A percentile compares a stretch with the other conserved stretches of the same genome.
phyloP scores from a whole-genome alignment of 2,329 filamentous ascomycete species.

The Geosmithia morbida region DNA sequence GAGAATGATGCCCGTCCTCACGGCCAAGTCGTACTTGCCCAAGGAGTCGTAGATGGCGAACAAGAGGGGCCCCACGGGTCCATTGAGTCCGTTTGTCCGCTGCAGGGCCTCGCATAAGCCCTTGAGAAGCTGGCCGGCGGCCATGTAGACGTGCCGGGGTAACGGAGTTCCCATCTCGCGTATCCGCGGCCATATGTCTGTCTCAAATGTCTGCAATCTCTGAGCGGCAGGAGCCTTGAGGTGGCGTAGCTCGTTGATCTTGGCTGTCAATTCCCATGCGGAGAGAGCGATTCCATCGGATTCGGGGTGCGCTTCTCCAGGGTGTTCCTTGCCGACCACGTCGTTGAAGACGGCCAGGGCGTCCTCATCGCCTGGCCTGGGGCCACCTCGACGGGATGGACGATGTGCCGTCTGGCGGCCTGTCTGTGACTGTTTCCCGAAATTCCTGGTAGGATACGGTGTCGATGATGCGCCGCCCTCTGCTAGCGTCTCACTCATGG shows the following conservation, averaged over 20 bases:
- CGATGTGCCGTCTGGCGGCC: background rate
- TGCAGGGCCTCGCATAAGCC: background rate
- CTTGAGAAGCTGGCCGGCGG: constrained; percentile 1
- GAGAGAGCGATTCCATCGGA: constrained; percentile 2
- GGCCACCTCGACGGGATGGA: background rate
- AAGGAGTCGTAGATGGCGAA: constrained; percentile 10
- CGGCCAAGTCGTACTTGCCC: constrained; percentile 11
- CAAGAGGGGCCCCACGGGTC: constrained; percentile 3
- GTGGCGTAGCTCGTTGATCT: constrained; percentile 7
- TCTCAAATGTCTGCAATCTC: constrained; percentile 11
- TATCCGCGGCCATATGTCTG: constrained; percentile 16
- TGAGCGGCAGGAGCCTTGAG: constrained; percentile 2
- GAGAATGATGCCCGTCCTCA: constrained; percentile 15
- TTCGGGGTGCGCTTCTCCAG: background rate
- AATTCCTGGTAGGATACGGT: background rate
- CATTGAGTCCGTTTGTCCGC: background rate
- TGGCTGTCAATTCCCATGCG: constrained; percentile 15
- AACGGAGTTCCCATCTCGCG: constrained; percentile 10
- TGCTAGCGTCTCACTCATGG: background rate
- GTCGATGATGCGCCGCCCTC: background rate
- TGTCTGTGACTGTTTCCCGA: background rate
- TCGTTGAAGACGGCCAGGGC: constrained; percentile 20
- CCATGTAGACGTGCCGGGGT: constrained; percentile 12
- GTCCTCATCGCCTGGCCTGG: background rate
- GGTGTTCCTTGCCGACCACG: constrained; percentile 10